Conservation (phyloP, 129 eudicot species). For the Dittrichia graveolens region DNA sequence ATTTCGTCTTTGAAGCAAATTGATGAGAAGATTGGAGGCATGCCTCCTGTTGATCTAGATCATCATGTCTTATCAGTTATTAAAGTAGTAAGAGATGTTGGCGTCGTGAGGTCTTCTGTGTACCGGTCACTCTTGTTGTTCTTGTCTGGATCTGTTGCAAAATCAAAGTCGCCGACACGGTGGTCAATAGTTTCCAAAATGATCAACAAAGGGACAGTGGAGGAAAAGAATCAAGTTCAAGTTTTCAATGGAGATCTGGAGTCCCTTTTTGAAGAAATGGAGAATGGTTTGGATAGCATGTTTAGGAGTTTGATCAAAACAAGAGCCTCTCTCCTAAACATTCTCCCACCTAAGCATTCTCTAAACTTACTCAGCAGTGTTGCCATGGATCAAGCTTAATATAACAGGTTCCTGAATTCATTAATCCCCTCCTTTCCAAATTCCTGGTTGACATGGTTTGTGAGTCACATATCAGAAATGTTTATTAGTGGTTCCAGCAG, state of each 20-base stretch:
- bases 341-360: slow-evolving; percentile 38
- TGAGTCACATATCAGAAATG: slow-evolving; percentile 33
- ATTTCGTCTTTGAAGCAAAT: slow-evolving; percentile 46
- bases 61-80: slow-evolving; percentile 48
- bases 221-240: slow-evolving; percentile 34
- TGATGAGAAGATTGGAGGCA: slow-evolving; percentile 33
- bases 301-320: slow-evolving; percentile 55
- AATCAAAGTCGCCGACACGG: slow-evolving; percentile 40
- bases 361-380: slow-evolving; percentile 36
- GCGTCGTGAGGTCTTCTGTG: slow-evolving; percentile 43
- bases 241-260: slow-evolving; percentile 46
- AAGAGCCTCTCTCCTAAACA: slow-evolving; percentile 52
- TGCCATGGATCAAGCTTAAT: slow-evolving; percentile 40
- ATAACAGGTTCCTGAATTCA: neutral
- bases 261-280: slow-evolving; percentile 42
- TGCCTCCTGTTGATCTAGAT: slow-evolving; percentile 41
- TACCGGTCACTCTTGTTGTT: slow-evolving; percentile 50
- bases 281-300: slow-evolving; percentile 49
- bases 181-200: slow-evolving; percentile 50
- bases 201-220: slow-evolving; percentile 40
- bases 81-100: slow-evolving; percentile 50
- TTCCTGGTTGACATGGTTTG: slow-evolving; percentile 25
- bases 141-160: slow-evolving; percentile 48
- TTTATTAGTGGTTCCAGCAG: slow-evolving; percentile 24
- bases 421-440: slow-evolving; percentile 12